These are phyloP conservation scores for Agroathelia rolfsii DNA, from an alignment of 1,284 basidiomycete genomes.

Conservation along the genomic window DNA sequence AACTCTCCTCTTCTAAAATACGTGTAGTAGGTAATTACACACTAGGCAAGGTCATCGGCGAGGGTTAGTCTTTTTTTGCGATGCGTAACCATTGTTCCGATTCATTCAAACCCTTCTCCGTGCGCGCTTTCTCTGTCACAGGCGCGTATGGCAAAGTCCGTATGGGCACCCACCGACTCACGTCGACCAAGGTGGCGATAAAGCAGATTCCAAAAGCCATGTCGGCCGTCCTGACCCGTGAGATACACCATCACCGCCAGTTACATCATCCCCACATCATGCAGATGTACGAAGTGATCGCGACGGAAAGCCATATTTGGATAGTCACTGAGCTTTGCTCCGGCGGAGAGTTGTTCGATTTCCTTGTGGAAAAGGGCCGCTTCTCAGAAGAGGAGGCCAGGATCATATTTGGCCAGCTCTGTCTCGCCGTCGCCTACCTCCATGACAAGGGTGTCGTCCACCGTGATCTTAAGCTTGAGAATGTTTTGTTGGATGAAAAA, in stretches of 20 bases:
- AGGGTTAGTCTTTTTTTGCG: slow-evolving; percentile 52
- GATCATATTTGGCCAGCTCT: slow-evolving; percentile 88
- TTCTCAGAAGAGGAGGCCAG: slow-evolving; percentile 77
- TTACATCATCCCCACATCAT: slow-evolving; percentile 93
- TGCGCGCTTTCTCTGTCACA: slow-evolving; percentile 20
- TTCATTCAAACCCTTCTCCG: slow-evolving; percentile 10
- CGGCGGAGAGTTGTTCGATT: slow-evolving; percentile 96
- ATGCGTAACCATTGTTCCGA: slow-evolving; percentile 6
- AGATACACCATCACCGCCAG: slow-evolving; percentile 96
- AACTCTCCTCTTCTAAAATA: slow-evolving; percentile 82
- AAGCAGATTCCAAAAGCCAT: slow-evolving; percentile 96
- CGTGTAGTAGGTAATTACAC: slow-evolving; percentile 94
- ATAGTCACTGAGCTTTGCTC: slow-evolving; percentile 95
- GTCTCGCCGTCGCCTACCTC: slow-evolving; percentile 88
- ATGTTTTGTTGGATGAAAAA: slow-evolving; percentile 83
- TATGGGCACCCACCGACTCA: slow-evolving; percentile 85
- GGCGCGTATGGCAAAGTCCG: slow-evolving; percentile 91
- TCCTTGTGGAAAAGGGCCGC: slow-evolving; percentile 89
- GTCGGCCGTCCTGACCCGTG: slow-evolving; percentile 84
- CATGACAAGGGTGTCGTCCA: slow-evolving; percentile 90
- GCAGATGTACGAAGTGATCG: slow-evolving; percentile 96
- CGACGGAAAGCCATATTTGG: slow-evolving; percentile 93
- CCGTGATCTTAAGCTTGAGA: slow-evolving; percentile 94
- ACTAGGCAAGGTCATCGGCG: slow-evolving; percentile 89
- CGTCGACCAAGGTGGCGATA: slow-evolving; percentile 84